A percentile compares a stretch with the other conserved stretches of the same genome.
Evolutionary conservation across 202 grass and related monocot genomes (phyloP).

Genomic region (Bolboschoenoplectus hybrid): DNA sequence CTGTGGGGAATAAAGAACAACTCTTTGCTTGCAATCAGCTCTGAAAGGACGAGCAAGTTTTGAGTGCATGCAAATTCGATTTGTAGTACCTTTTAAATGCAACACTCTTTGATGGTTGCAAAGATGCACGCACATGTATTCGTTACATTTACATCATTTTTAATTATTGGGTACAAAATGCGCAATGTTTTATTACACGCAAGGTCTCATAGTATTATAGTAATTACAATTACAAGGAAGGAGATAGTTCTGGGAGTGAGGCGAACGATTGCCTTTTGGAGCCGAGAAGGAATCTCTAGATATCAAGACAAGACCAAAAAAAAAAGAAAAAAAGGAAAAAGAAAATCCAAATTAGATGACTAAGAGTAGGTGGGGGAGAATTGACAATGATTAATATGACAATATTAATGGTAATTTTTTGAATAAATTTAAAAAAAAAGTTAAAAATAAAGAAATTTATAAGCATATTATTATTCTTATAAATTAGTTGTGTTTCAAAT

Average conservation of each 20-base stretch:
- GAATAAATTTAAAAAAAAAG: too few relatives aligned
- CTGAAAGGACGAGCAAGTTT: background rate
- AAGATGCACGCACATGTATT: background rate
- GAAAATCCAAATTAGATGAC: too few relatives aligned
- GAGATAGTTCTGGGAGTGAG: background rate
- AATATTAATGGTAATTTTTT: too few relatives aligned
- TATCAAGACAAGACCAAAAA: background rate
- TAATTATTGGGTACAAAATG: background rate
- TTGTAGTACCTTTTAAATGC: background rate
- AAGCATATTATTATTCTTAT: too few relatives aligned
- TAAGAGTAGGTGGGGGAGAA: too few relatives aligned
- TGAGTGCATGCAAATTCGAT: background rate
- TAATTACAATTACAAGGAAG: background rate
- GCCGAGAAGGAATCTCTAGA: background rate
- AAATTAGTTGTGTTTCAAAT: too few relatives aligned
- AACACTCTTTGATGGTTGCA: background rate
- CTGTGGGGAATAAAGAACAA: background rate
- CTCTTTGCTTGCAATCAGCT: slow-evolving; percentile 15
- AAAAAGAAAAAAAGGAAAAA: too few relatives aligned
- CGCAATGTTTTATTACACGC: background rate
- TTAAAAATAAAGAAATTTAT: too few relatives aligned
- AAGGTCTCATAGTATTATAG: background rate
- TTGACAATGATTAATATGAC: too few relatives aligned
- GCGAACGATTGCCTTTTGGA: background rate
- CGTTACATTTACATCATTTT: background rate